Percentiles rank a stretch among this genome's conserved stretches.
These are phyloP conservation scores for Raffaelea albimanens DNA, from an alignment of 2,329 filamentous ascomycete species.

Conservation along the genomic window DNA sequence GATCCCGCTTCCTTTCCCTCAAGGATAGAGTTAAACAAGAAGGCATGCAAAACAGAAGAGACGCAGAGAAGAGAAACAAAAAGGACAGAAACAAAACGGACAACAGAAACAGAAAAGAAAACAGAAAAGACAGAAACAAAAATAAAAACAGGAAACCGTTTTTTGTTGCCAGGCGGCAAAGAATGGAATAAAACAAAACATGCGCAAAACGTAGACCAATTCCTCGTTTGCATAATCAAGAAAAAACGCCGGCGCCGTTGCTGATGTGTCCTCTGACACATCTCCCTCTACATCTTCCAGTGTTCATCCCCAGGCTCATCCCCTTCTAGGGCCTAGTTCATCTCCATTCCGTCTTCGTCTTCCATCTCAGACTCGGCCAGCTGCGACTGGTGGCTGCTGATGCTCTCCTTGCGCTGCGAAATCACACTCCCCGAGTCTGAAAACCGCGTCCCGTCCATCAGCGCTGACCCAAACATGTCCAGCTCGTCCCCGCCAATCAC, in stretches of 20 bases:
- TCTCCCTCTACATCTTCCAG: not conserved
- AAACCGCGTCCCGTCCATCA: slow-evolving; percentile 33
- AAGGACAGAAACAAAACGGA: not conserved
- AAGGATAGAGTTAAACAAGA: not conserved
- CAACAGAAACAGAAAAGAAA: not conserved
- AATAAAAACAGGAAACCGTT: not conserved
- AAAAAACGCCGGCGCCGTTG: not conserved
- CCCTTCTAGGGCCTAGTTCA: slow-evolving; percentile 8
- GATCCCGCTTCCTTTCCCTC: too few relatives aligned
- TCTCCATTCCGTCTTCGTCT: slow-evolving; percentile 16
- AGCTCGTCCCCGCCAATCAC: slow-evolving; percentile 83
- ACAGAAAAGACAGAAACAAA: not conserved
- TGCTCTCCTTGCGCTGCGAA: slow-evolving; percentile 45
- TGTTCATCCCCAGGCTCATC: not conserved
- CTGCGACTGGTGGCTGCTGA: slow-evolving; percentile 50
- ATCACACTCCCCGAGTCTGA: slow-evolving; percentile 26
- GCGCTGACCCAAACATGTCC: slow-evolving; percentile 41
- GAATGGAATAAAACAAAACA: not conserved
- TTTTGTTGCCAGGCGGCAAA: too few relatives aligned
- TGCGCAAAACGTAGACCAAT: too few relatives aligned
- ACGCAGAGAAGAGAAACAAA: not conserved
- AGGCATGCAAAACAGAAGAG: not conserved
- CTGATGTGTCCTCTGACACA: not conserved
- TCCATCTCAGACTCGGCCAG: slow-evolving; percentile 43
- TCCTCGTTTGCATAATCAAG: not conserved